Evolutionary conservation across 2,329 filamentous ascomycete genomes (phyloP), one percentile per base, ranked within the genome.

Genomic region (Aschersonia sp.): DNA sequence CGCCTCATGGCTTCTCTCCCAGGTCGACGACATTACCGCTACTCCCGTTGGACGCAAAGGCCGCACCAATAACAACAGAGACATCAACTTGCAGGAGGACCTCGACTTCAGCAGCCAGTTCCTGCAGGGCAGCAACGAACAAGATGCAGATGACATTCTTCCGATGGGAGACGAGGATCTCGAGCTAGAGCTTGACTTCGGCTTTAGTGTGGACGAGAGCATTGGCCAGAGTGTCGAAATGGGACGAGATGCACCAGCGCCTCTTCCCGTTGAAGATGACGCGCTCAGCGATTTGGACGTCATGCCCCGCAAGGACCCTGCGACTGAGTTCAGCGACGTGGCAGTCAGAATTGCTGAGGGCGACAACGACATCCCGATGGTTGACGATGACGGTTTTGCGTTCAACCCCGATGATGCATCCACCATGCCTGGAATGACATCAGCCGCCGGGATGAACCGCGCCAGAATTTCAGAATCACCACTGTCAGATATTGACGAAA

Each of bases 61-160:
- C 22, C 74, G 78, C 50, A 69, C 68, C 33, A 78, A 69, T 59
- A 76, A 78, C 54, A 73, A 77, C 56, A 72, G 78, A 39, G 79
- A 82, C 54, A 84, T 84, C 54, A 83, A 83, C 59, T 62, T 85
- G 40, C 77, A 81, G 55, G 79, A 83, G 57, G 79, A 84, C 54
- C 78, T 79, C 55, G 77, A 78, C 62, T 79, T 79, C 59, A 94
- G 86, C 61, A 94, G 86, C 61, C 87, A 95, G 59, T 85, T 94
- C 47, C 71, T 96, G 33, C 81, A 86, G 32, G 80, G 80, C 45
- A 78, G 72, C 49, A 79, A 73, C 54, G 64, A 70, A 58, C 64
- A 69, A 56, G 82, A 78, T 51, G 79, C 76, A 46, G 78, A 76
- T 49, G 73, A 67, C 22, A 64, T 81, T 47, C 72, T 70, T 5